Conservation (phyloP, 352 stramenopile species). For the Ochromonadaceae sp. region DNA sequence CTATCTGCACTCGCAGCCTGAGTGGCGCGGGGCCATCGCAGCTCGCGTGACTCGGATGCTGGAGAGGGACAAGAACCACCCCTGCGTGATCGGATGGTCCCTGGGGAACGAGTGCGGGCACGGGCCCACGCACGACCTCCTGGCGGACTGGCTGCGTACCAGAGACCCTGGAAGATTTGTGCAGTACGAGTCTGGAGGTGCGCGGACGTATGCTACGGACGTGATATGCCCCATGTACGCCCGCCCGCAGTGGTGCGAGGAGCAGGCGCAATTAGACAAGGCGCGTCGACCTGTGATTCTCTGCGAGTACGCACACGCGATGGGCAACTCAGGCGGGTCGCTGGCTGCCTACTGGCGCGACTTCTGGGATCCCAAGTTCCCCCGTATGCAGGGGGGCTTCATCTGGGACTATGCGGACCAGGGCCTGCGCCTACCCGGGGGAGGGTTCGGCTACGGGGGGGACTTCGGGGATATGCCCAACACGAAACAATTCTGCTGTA, state of each 20-base stretch:
- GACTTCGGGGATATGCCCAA: slow-evolving; percentile 13
- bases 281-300: slow-evolving; percentile 49
- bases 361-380: slow-evolving; percentile 36
- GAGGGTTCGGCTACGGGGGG: slow-evolving; percentile 19
- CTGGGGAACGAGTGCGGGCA: slow-evolving; percentile 39
- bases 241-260: not conserved
- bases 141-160: slow-evolving; percentile 20
- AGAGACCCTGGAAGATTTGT: slow-evolving; percentile 9
- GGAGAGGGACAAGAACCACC: slow-evolving; percentile 33
- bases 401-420: slow-evolving; percentile 75
- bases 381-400: slow-evolving; percentile 57
- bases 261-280: not conserved
- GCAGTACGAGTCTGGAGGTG: slow-evolving; percentile 36
- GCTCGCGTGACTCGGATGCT: slow-evolving; percentile 31
- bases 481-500: slow-evolving; percentile 23
- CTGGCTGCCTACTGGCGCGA: slow-evolving; percentile 53
- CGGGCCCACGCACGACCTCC: slow-evolving; percentile 18
- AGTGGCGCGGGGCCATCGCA: slow-evolving; percentile 28
- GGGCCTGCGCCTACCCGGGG: slow-evolving; percentile 35
- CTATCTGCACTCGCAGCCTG: slow-evolving; percentile 21
- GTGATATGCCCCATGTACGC: slow-evolving; percentile 41
- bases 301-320: slow-evolving; percentile 64
- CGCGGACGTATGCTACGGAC: slow-evolving; percentile 29
- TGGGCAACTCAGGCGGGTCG: slow-evolving; percentile 63
- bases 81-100: slow-evolving; percentile 36